phyloP scores from a whole-genome alignment of 2,329 filamentous ascomycete genomes.

The Aspergillus sp. region DNA sequence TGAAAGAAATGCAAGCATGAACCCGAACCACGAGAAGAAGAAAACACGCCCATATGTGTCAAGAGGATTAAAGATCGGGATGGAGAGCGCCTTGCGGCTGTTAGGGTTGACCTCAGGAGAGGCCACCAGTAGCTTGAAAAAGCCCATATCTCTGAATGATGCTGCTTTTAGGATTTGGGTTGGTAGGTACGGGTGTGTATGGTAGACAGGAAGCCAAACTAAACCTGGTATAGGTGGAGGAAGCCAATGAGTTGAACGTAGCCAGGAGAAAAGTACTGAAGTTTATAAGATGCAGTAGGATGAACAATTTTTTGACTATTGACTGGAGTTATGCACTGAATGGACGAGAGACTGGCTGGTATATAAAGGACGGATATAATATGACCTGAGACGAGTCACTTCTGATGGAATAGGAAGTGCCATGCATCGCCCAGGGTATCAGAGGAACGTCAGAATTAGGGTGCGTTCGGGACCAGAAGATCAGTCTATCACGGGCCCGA shows the following conservation, averaged over 20 bases:
- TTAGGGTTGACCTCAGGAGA: slow-evolving; percentile 77
- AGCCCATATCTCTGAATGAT: slow-evolving; percentile 15
- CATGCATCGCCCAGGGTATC: slow-evolving; percentile 14
- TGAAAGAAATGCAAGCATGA: slow-evolving; percentile 84
- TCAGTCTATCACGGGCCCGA: slow-evolving; percentile 4
- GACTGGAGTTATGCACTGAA: background rate
- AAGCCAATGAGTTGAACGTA: background rate
- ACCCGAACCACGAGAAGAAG: slow-evolving; percentile 85
- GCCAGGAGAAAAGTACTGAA: background rate
- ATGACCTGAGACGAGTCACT: background rate
- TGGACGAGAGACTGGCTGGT: background rate
- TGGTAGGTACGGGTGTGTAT: background rate
- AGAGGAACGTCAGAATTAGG: background rate
- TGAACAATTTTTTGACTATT: background rate
- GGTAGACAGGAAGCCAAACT: background rate
- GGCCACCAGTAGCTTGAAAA: slow-evolving; percentile 29
- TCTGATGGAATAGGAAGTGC: slow-evolving; percentile 4
- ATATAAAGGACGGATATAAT: slow-evolving; percentile 1
- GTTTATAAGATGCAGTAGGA: background rate
- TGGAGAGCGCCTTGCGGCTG: slow-evolving; percentile 76
- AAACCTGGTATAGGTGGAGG: background rate
- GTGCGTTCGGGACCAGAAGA: background rate
- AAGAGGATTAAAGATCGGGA: slow-evolving; percentile 75
- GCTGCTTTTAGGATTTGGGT: background rate
- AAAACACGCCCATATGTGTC: slow-evolving; percentile 83